These are phyloP conservation scores for Purpureocillium lavendulum DNA, from an alignment of 2,329 filamentous ascomycete genomes.

Conservation along the genomic window DNA sequence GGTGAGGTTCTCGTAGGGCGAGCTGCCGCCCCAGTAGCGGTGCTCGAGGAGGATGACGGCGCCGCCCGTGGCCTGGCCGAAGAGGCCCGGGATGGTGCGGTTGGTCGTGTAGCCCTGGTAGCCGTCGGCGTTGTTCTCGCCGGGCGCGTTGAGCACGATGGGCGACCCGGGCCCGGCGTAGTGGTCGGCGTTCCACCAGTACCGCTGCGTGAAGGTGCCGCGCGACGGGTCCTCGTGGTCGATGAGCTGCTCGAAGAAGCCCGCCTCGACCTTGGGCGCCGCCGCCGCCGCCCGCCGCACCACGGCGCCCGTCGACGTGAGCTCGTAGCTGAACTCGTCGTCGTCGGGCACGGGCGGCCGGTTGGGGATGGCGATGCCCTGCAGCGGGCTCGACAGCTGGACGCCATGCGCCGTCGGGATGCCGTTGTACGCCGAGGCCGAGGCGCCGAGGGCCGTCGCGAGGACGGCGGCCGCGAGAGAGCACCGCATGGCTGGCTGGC, in stretches of 20 bases:
- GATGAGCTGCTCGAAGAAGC: slow-evolving; percentile 44
- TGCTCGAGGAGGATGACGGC: slow-evolving; percentile 74
- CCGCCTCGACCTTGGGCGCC: slow-evolving; percentile 1
- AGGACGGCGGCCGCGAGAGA: no score
- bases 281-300: no score
- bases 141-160: slow-evolving; percentile 58
- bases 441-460: no score
- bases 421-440: no score
- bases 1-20: slow-evolving; percentile 54
- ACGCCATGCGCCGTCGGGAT: no score
- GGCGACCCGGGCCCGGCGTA: slow-evolving; percentile 71
- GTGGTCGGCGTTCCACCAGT: slow-evolving; percentile 70
- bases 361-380: no score
- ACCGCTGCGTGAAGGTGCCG: slow-evolving; percentile 60
- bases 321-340: no score
- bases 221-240: slow-evolving; percentile 48
- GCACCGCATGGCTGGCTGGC: no score
- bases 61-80: slow-evolving; percentile 59
- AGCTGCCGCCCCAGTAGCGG: slow-evolving; percentile 71
- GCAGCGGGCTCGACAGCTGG: no score
- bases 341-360: no score
- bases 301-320: no score
- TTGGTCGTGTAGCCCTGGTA: slow-evolving; percentile 62
- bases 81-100: slow-evolving; percentile 57
- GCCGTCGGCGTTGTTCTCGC: slow-evolving; percentile 52